Evolutionary conservation across 106 monocot species (phyloP).

Genomic region (Dendrobium chrysotoxum): DNA sequence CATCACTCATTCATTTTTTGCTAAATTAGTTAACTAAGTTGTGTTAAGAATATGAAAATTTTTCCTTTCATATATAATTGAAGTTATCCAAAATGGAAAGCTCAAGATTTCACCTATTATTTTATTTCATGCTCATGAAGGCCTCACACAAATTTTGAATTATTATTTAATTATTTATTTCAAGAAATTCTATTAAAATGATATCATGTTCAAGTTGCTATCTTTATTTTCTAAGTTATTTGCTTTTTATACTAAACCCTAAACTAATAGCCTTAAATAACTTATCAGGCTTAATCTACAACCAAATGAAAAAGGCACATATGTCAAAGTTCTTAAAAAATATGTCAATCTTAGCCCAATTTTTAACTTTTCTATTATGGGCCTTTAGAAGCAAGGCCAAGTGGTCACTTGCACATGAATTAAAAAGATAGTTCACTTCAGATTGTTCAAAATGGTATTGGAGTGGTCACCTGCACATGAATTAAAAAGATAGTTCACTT

Average conservation of each 20-base stretch:
- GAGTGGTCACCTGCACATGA: conserved; percentile 94
- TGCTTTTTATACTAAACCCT: background rate
- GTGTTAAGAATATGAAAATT: no score
- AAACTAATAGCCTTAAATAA: conserved; percentile 20
- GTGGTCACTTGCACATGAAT: conserved; percentile 97
- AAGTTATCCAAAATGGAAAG: background rate
- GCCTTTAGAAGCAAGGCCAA: conserved; percentile 96
- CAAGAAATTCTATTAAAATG: background rate
- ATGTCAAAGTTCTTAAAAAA: conserved; percentile 87
- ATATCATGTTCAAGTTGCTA: background rate
- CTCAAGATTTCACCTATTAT: background rate
- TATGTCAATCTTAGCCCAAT: conserved; percentile 96
- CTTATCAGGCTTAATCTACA: conserved; percentile 91
- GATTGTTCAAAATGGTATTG: conserved; percentile 89
- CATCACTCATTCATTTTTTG: background rate
- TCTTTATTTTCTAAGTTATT: background rate
- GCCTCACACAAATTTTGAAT: background rate
- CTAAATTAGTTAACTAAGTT: background rate
- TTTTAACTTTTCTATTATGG: conserved; percentile 95
- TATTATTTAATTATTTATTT: background rate
- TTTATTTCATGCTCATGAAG: background rate
- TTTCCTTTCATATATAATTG: background rate
- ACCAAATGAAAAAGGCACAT: conserved; percentile 87
- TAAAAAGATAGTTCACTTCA: conserved; percentile 97
- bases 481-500: conserved; percentile 97